A percentile compares a stretch with the other conserved stretches of the same genome.
Conservation (phyloP, 1,284 basidiomycete genomes). For the Fomitiporia mediterranea region DNA sequence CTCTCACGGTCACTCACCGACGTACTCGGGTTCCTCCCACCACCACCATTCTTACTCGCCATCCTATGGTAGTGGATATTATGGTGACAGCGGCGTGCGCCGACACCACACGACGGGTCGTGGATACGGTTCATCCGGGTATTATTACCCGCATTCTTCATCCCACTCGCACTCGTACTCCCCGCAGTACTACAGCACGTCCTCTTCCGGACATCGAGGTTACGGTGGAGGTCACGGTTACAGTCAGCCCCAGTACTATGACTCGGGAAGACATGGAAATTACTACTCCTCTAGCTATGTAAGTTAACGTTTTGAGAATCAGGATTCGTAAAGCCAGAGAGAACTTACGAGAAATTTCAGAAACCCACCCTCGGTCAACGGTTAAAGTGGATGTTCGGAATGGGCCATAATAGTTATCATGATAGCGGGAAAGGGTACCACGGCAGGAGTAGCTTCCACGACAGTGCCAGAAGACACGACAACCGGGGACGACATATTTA, state of each 20-base stretch:
- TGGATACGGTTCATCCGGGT: not conserved
- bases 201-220: not conserved
- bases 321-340: too few relatives aligned
- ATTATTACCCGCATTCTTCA: conserved; percentile 11
- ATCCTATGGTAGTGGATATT: not conserved
- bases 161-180: conserved; percentile 1
- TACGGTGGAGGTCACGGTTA: not conserved
- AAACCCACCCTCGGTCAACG: conserved; percentile 18
- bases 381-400: conserved; percentile 18
- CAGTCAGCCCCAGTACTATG: not conserved
- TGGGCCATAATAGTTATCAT: conserved; percentile 10
- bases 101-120: conserved; percentile 6
- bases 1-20: conserved; percentile 6
- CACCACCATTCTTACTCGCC: conserved; percentile 6
- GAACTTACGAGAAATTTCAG: not conserved
- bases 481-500: conserved; percentile 17
- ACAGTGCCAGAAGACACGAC: conserved; percentile 16
- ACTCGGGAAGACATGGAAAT: not conserved
- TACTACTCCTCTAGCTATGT: not conserved
- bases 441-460: not conserved
- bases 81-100: not conserved
- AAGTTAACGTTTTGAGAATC: not conserved
- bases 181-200: not conserved
- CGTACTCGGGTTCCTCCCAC: conserved; percentile 5
- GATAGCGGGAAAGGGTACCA: conserved; percentile 9